Conservation (phyloP, 106 monocot species). For the Gastrodia elata region DNA sequence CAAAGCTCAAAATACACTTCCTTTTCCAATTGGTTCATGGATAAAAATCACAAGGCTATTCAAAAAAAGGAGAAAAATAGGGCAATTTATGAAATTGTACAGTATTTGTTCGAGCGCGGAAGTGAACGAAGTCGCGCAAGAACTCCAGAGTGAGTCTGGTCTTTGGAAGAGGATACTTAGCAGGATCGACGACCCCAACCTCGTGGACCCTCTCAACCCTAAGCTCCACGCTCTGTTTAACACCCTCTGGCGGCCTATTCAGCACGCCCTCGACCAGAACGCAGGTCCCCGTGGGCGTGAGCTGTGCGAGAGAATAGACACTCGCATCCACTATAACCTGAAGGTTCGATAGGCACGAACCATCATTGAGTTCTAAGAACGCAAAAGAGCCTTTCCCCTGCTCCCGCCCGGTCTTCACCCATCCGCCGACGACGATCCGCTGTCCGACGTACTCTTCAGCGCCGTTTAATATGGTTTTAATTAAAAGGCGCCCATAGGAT, state of each 20-base stretch:
- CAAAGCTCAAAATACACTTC: background rate
- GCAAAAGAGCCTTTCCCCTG: constrained; percentile 93
- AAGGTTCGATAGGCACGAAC: constrained; percentile 69
- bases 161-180: constrained; percentile 78
- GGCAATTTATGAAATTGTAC: constrained; percentile 5
- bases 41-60: background rate
- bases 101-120: constrained; percentile 85
- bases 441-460: constrained; percentile 31
- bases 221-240: constrained; percentile 73
- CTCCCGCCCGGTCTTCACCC: constrained; percentile 93
- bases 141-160: constrained; percentile 78
- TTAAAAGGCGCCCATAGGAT: constrained; percentile 30
- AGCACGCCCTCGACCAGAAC: constrained; percentile 81
- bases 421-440: constrained; percentile 71
- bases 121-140: constrained; percentile 62
- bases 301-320: constrained; percentile 46
- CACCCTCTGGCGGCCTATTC: constrained; percentile 82
- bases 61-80: background rate
- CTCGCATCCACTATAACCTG: constrained; percentile 79
- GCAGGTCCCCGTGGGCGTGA: constrained; percentile 68
- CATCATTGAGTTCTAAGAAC: constrained; percentile 94
- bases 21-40: background rate
- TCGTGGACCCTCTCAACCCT: constrained; percentile 54
- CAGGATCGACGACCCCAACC: constrained; percentile 54
- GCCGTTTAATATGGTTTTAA: constrained; percentile 41